A percentile compares a stretch with the other conserved stretches of the same genome.
phyloP scores from a whole-genome alignment of 441 rosid genomes.

The Croton setiger region DNA sequence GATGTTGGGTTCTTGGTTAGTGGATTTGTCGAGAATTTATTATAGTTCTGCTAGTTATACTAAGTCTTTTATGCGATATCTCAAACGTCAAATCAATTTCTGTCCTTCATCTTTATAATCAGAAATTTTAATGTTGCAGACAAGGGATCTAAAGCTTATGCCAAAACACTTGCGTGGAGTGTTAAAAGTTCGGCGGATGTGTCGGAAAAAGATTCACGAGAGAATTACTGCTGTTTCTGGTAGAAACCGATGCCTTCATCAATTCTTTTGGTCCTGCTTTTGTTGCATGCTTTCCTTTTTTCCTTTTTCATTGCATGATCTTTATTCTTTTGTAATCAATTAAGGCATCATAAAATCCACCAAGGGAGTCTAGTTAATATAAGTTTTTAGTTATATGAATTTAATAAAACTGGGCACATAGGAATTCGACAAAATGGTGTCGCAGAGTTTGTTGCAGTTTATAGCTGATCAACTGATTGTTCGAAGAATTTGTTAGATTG shows the following conservation, averaged over 20 bases:
- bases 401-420: too few relatives aligned
- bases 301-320: not conserved
- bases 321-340: not conserved
- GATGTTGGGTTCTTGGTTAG: not conserved
- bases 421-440: too few relatives aligned
- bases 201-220: slow-evolving; percentile 79
- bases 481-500: too few relatives aligned
- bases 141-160: slow-evolving; percentile 68
- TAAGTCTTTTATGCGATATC: not conserved
- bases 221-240: slow-evolving; percentile 78
- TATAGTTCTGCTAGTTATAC: not conserved
- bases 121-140: slow-evolving; percentile 31
- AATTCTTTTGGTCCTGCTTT: not conserved
- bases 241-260: slow-evolving; percentile 18
- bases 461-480: too few relatives aligned
- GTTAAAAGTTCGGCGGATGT: slow-evolving; percentile 58
- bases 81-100: not conserved
- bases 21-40: not conserved
- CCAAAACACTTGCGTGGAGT: slow-evolving; percentile 53
- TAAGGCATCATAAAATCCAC: too few relatives aligned
- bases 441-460: too few relatives aligned
- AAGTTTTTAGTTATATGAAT: too few relatives aligned
- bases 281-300: not conserved
- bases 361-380: too few relatives aligned
- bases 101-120: not conserved